phyloP scores from a whole-genome alignment of 2,329 filamentous ascomycete genomes.

The Bipolaris gigantea region DNA sequence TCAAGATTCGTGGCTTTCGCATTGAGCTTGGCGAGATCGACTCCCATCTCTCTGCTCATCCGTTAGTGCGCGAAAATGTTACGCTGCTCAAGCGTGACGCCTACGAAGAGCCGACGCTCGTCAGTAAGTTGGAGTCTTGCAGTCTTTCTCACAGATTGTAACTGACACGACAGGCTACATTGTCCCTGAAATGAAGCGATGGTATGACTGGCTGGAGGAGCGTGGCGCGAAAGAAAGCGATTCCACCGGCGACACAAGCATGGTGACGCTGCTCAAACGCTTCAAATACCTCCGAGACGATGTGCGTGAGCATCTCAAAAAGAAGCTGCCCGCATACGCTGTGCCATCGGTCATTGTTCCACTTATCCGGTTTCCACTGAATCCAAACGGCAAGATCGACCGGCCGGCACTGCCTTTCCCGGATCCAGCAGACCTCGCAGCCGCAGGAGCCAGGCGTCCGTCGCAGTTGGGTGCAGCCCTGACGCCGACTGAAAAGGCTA shows the following conservation, averaged over 20 bases:
- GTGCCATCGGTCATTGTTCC: slow-evolving; percentile 75
- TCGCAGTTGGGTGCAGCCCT: slow-evolving; percentile 51
- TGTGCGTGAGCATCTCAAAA: slow-evolving; percentile 68
- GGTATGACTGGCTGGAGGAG: slow-evolving; percentile 67
- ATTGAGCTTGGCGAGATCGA: slow-evolving; percentile 96
- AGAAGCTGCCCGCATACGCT: slow-evolving; percentile 72
- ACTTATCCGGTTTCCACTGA: slow-evolving; percentile 73
- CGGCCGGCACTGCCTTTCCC: slow-evolving; percentile 79
- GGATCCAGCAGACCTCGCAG: slow-evolving; percentile 67
- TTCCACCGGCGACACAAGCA: slow-evolving; percentile 50
- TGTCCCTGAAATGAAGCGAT: slow-evolving; percentile 77
- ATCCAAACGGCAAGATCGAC: slow-evolving; percentile 68
- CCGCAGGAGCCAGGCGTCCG: slow-evolving; percentile 54
- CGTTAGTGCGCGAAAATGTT: slow-evolving; percentile 78
- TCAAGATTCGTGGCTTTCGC: slow-evolving; percentile 94
- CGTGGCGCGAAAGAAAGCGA: slow-evolving; percentile 44
- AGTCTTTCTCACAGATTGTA: neutral
- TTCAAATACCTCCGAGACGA: slow-evolving; percentile 64
- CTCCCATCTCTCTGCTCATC: slow-evolving; percentile 73
- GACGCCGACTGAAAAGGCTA: slow-evolving; percentile 62
- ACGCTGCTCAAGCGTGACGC: slow-evolving; percentile 83
- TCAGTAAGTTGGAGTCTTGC: slow-evolving; percentile 57
- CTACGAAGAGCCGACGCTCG: slow-evolving; percentile 81
- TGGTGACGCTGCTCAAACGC: slow-evolving; percentile 60
- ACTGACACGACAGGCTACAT: slow-evolving; percentile 60